Evolutionary conservation across 768 basidiomycete genomes (phyloP).

Genomic region (Hericium erinaceus): DNA sequence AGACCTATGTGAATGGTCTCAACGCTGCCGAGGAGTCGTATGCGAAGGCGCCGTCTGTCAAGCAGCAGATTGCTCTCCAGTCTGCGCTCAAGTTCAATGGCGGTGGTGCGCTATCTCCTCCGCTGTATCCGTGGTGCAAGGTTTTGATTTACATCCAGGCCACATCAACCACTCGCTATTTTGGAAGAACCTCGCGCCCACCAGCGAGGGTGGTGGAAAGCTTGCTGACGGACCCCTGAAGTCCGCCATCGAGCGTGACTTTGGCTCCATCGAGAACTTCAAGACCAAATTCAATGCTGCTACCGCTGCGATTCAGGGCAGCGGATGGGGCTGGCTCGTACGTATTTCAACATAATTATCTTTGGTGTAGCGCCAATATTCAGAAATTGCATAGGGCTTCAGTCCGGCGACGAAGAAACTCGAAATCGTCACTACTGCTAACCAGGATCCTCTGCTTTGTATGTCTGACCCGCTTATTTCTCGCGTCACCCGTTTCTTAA

Average conservation of each 20-base stretch:
- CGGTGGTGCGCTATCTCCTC: slow-evolving; percentile 51
- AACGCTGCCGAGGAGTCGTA: slow-evolving; percentile 83
- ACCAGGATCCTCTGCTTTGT: slow-evolving; percentile 85
- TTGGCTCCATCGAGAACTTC: slow-evolving; percentile 62
- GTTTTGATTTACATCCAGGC: slow-evolving; percentile 32
- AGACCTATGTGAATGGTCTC: slow-evolving; percentile 87
- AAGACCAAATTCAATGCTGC: slow-evolving; percentile 79
- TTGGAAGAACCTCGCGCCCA: slow-evolving; percentile 88
- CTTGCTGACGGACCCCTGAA: slow-evolving; percentile 57
- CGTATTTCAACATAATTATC: slow-evolving; percentile 22
- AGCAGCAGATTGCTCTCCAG: slow-evolving; percentile 80
- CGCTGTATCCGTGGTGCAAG: background rate
- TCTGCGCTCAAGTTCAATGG: slow-evolving; percentile 94
- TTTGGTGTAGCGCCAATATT: background rate
- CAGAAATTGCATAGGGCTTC: slow-evolving; percentile 40
- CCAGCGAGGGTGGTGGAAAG: slow-evolving; percentile 48
- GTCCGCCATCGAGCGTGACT: slow-evolving; percentile 48
- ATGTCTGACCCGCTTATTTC: background rate
- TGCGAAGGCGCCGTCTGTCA: slow-evolving; percentile 54
- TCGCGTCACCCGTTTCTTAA: background rate
- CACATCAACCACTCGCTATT: slow-evolving; percentile 95
- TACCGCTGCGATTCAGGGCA: slow-evolving; percentile 83
- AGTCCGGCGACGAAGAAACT: slow-evolving; percentile 61
- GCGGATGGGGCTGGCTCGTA: slow-evolving; percentile 96
- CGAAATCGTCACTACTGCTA: slow-evolving; percentile 84